Base-by-base conservation (phyloP, 139 green algal genomes). In the Marvania coccoides region DNA sequence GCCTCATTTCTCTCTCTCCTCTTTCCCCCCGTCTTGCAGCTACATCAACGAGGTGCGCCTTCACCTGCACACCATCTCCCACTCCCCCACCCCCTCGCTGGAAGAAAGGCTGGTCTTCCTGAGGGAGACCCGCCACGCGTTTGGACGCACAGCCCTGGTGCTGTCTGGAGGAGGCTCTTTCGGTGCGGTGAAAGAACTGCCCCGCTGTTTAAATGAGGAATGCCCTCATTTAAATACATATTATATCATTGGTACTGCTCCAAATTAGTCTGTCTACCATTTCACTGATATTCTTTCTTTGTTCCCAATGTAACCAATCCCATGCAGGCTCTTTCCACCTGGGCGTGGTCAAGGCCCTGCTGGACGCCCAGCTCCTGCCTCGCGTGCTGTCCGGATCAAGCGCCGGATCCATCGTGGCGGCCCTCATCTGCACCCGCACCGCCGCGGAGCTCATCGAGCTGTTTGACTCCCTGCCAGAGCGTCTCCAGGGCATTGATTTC, bases 141-240 rank as follows among this genome's bases (percentile, higher is more conserved):
- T 94, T 79, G 93, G 93, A 0, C 76, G 93, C 51, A 97, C 93
- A 1, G 93, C 91, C 15, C 83, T 99, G 38, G 81, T 99, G 40
- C 85, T 99, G 5, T 87, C 65, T 35, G 93, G 93, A 14, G 93
- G 93, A 4, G 93, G 92, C 0, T 83, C 87, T 3, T 81, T 99
- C 12, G 93, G 93, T 45, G 83, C 78, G n/a, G n/a, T n/a, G n/a
- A n/a, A n/a, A n/a, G n/a, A n/a, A n/a, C n/a, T n/a, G n/a, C n/a
- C n/a, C n/a, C n/a, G n/a, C n/a, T n/a, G n/a, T n/a, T n/a, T n/a
- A n/a, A n/a, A n/a, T n/a, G n/a, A n/a, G n/a, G n/a, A n/a, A n/a
- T n/a, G n/a, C n/a, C n/a, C n/a, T n/a, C n/a, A n/a, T n/a, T n/a
- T n/a, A n/a, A n/a, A n/a, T n/a, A n/a, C n/a, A n/a, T n/a, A n/a